Evolutionary conservation across 768 basidiomycete species (phyloP), one percentile per base, ranked within the genome.

Genomic region (Punctularia strigosozonata): DNA sequence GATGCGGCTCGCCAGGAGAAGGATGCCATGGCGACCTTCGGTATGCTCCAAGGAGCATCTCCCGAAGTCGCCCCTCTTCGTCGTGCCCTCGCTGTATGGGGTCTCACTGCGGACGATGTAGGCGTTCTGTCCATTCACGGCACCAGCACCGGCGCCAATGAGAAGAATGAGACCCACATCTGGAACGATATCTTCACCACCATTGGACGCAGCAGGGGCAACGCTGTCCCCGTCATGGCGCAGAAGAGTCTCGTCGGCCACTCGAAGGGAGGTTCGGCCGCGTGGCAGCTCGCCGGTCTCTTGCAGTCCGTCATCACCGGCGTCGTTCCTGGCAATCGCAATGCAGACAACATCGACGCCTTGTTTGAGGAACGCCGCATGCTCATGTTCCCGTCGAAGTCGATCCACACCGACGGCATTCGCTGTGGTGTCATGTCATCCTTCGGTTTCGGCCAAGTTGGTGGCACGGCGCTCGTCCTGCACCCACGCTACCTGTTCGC

Each of bases 381-480:
- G 65, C 73, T 99, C 41, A 77, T 99, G 76, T 99, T 95, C 83
- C 95, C 94, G 5, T 99, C 95, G 18, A 91, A 83, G 65, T 75
- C 92, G 4, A 89, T 99, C 48, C 76, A 90, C 54, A 97, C 94
- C 4, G 92, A 97, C 50, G 86, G 88, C 44, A 79, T 97, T 48
- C 77, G 77, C 18, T 85, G 83, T 31, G 88, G 86, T 53, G 69
- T 84, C 40, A 86, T 90, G 88, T 91, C 89, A 1, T 91, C 88
- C 12, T 94, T 94, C 61, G 94, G 95, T 46, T 98, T 98, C 66
- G 92, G 95, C 51, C 95, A 97, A 73, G 94, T 97, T 45, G 95
- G 95, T 38, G 95, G 95, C 39, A 85, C 78, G 41, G 85, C 80
- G 31, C 71, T 92, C 46, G 67, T 97, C 50, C 55, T 98, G 36